Evolutionary conservation across 805 yeast species (phyloP).

Genomic region (Starmerella apis): DNA sequence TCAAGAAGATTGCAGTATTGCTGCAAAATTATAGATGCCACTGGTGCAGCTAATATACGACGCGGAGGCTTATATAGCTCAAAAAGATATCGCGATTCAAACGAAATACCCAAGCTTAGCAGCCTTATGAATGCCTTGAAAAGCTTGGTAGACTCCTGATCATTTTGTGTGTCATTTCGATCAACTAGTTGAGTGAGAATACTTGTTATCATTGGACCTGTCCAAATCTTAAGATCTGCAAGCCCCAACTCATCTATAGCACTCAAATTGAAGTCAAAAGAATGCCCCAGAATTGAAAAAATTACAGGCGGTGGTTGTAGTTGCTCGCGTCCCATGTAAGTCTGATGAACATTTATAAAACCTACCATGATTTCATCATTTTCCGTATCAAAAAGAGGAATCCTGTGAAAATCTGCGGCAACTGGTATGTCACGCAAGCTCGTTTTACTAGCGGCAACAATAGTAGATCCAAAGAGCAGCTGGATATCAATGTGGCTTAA

Average conservation of each 20-base stretch:
- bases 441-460: background rate
- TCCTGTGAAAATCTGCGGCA: background rate
- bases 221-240: background rate
- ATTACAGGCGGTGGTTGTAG: background rate
- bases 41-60: background rate
- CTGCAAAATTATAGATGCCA: background rate
- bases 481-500: background rate
- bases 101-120: background rate
- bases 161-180: background rate
- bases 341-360: background rate
- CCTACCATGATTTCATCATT: background rate
- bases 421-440: background rate
- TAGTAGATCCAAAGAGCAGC: constrained; percentile 1
- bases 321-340: background rate
- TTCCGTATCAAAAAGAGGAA: background rate
- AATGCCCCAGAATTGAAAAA: background rate
- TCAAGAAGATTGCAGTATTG: background rate
- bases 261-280: background rate
- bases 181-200: background rate
- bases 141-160: background rate
- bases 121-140: background rate
- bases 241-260: background rate
- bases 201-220: background rate
- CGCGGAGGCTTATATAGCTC: background rate
- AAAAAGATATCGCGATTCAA: background rate